Evolutionary conservation across 2,329 filamentous ascomycete species (phyloP).

Genomic region (Microdochium nivale): DNA sequence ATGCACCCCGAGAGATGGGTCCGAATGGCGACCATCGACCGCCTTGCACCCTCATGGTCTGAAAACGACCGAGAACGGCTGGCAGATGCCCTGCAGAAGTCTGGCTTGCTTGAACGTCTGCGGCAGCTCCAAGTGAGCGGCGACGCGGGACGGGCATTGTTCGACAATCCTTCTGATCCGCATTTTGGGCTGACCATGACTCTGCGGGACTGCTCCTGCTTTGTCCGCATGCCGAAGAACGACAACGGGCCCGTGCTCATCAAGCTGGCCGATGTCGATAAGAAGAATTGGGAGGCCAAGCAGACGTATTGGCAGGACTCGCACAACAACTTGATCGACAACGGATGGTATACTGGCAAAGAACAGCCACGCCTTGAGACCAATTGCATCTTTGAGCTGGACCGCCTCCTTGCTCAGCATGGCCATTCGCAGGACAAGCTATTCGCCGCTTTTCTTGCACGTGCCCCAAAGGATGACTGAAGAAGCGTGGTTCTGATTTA

Average conservation of each 20-base stretch:
- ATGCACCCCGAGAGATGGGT: conserved; percentile 38
- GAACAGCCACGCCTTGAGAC: conserved; percentile 15
- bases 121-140: conserved; percentile 24
- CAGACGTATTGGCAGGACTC: conserved; percentile 58
- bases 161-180: conserved; percentile 25
- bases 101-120: conserved; percentile 26
- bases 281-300: conserved; percentile 62
- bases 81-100: conserved; percentile 26
- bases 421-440: neutral
- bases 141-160: conserved; percentile 34
- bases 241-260: conserved; percentile 33
- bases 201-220: conserved; percentile 69
- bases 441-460: neutral
- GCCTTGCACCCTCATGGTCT: conserved; percentile 25
- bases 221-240: conserved; percentile 45
- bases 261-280: conserved; percentile 68
- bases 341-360: conserved; percentile 53
- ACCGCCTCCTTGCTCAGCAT: neutral
- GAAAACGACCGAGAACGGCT: conserved; percentile 22
- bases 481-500: neutral
- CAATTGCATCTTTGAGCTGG: conserved; percentile 14
- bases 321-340: conserved; percentile 54
- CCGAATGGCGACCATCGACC: conserved; percentile 32
- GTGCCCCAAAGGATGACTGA: neutral
- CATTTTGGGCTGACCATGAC: conserved; percentile 68